Evolutionary conservation across 768 basidiomycete species (phyloP).

Genomic region (Tubosaeta brunneosetosa): DNA sequence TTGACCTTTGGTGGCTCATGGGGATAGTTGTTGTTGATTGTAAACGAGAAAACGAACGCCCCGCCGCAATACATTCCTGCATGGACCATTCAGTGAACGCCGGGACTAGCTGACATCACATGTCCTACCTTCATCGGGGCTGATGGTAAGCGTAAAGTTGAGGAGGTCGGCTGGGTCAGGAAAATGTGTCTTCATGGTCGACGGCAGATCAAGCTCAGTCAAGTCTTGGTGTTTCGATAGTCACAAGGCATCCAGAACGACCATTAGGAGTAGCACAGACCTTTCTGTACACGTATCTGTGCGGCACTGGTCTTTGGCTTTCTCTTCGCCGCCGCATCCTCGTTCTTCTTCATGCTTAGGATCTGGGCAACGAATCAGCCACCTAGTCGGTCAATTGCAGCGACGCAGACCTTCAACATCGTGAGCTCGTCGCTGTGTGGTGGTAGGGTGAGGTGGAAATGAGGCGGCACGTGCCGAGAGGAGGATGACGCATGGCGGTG

Average conservation of each 20-base stretch:
- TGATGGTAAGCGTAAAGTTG: constrained; percentile 93
- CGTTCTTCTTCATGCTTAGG: constrained; percentile 99
- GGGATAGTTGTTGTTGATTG: constrained; percentile 96
- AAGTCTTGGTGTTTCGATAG: constrained; percentile 53
- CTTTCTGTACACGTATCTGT: constrained; percentile 99
- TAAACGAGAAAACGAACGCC: constrained; percentile 88
- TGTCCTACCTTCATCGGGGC: constrained; percentile 86
- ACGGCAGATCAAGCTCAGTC: constrained; percentile 92
- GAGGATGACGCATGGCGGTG: not conserved
- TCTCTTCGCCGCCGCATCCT: constrained; percentile 95
- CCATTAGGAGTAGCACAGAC: constrained; percentile 36
- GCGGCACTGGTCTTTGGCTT: constrained; percentile 98
- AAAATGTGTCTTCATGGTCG: constrained; percentile 94
- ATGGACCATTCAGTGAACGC: constrained; percentile 1
- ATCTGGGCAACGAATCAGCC: constrained; percentile 51
- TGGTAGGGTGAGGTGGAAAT: constrained; percentile 20
- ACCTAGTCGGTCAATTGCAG: not conserved
- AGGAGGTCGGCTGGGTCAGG: constrained; percentile 91
- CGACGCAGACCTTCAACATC: constrained; percentile 42
- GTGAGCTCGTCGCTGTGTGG: constrained; percentile 10
- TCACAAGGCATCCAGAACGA: constrained; percentile 2
- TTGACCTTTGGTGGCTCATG: constrained; percentile 99
- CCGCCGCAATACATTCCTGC: constrained; percentile 98
- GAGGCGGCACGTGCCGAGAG: constrained; percentile 30
- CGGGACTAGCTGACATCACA: not conserved